phyloP scores from a whole-genome alignment of 768 basidiomycete genomes.

The Rhizopogon sp. region DNA sequence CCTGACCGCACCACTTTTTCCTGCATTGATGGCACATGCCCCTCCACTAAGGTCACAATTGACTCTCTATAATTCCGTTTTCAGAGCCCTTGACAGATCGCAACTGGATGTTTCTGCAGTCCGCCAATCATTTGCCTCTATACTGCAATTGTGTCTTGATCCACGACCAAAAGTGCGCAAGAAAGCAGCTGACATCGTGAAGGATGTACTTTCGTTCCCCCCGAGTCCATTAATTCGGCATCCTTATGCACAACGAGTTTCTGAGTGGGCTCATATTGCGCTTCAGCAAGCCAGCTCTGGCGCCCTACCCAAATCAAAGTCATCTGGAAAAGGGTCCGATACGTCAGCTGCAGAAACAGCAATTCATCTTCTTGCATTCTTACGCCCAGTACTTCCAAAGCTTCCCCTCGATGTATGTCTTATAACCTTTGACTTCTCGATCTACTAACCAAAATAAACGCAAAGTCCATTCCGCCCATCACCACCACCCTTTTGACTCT shows the following conservation, averaged over 20 bases:
- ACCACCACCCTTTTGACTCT: conserved; percentile 71
- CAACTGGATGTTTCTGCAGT: conserved; percentile 64
- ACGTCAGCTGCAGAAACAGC: conserved; percentile 64
- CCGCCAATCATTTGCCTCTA: conserved; percentile 79
- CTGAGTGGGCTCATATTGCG: conserved; percentile 70
- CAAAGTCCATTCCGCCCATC: conserved; percentile 67
- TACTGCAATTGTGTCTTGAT: conserved; percentile 82
- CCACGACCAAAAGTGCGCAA: conserved; percentile 91
- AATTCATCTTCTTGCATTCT: conserved; percentile 71
- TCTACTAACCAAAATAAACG: conserved; percentile 8
- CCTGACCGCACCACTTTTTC: conserved; percentile 77
- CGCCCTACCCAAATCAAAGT: conserved; percentile 56
- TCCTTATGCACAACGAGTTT: conserved; percentile 79
- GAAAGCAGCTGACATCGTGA: conserved; percentile 82
- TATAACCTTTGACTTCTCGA: conserved; percentile 2
- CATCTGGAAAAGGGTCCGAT: conserved; percentile 44
- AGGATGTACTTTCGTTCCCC: conserved; percentile 69
- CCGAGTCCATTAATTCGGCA: conserved; percentile 74
- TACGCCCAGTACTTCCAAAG: conserved; percentile 55
- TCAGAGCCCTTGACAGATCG: conserved; percentile 65
- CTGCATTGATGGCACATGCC: conserved; percentile 55
- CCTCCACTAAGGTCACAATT: conserved; percentile 86
- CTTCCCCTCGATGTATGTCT: conserved; percentile 67
- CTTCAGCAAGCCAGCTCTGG: conserved; percentile 62
- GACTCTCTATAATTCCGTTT: conserved; percentile 63